Conservation (phyloP, 2,329 filamentous ascomycete species). For the Bimuria novae-zelandiae region DNA sequence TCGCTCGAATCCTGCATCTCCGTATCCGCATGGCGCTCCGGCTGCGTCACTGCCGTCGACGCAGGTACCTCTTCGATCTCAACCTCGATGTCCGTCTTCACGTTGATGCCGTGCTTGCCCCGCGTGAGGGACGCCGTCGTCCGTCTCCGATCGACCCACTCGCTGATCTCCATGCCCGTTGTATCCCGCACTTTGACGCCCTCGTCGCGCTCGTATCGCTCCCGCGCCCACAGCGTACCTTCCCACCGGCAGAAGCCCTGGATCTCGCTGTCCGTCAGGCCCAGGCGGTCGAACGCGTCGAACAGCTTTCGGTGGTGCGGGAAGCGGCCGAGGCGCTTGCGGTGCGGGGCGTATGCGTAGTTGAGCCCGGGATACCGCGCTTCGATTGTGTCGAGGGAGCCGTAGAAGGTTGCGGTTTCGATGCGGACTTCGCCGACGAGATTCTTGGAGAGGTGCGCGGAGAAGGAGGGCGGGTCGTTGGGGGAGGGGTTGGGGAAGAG, state of each 20-base stretch:
- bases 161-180: constrained; percentile 68
- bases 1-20: constrained; percentile 21
- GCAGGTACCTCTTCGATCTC: constrained; percentile 42
- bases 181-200: constrained; percentile 72
- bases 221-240: constrained; percentile 81
- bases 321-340: constrained; percentile 77
- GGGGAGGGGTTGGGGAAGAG: constrained; percentile 72
- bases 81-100: constrained; percentile 50
- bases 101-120: constrained; percentile 40
- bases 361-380: constrained; percentile 82
- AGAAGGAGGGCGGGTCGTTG: constrained; percentile 73
- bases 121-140: background rate
- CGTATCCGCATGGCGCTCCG: constrained; percentile 19
- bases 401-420: constrained; percentile 78
- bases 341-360: constrained; percentile 74
- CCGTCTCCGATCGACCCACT: constrained; percentile 58
- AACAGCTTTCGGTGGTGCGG: constrained; percentile 78
- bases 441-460: constrained; percentile 69
- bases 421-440: constrained; percentile 78
- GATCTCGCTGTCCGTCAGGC: constrained; percentile 72
- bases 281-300: constrained; percentile 72
- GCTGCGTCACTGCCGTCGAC: constrained; percentile 11
- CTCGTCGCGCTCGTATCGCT: constrained; percentile 77
- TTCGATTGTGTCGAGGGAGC: constrained; percentile 77
- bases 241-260: constrained; percentile 77